phyloP scores from a whole-genome alignment of 352 stramenopile species.

The Phytophthora meadii region DNA sequence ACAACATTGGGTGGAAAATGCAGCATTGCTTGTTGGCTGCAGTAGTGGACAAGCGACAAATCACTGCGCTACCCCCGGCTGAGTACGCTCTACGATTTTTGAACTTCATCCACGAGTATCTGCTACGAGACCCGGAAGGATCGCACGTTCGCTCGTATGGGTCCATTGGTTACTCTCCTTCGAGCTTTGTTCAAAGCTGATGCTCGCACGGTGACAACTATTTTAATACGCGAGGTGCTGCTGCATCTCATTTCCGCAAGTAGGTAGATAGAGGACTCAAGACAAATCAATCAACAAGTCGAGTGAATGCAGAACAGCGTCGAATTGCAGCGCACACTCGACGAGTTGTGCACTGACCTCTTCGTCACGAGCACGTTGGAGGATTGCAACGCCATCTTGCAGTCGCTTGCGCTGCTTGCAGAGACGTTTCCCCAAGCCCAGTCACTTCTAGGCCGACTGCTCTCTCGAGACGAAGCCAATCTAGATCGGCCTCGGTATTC shows the following conservation, averaged over 20 bases:
- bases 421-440: constrained; percentile 38
- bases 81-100: constrained; percentile 89
- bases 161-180: constrained; percentile 59
- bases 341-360: constrained; percentile 45
- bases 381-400: constrained; percentile 36
- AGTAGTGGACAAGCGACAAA: constrained; percentile 76
- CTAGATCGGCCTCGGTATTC: constrained; percentile 1
- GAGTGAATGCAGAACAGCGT: constrained; percentile 23
- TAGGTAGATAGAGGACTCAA: constrained; percentile 15
- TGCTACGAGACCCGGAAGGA: constrained; percentile 69
- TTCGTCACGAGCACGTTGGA: constrained; percentile 21
- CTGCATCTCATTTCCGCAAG: constrained; percentile 11
- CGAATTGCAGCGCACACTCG: constrained; percentile 43
- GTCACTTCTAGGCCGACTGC: constrained; percentile 30
- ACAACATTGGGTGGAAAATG: constrained; percentile 87
- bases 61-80: constrained; percentile 81
- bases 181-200: constrained; percentile 25
- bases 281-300: constrained; percentile 15
- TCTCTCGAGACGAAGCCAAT: constrained; percentile 18
- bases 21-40: constrained; percentile 78
- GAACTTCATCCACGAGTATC: constrained; percentile 86
- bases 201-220: constrained; percentile 16
- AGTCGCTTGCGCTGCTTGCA: constrained; percentile 41
- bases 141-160: constrained; percentile 74
- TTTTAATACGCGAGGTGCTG: constrained; percentile 16